These are phyloP conservation scores for Gryganskiella cystojenkinii DNA, from an alignment of 192 early-diverging fungal species.

Conservation along the genomic window DNA sequence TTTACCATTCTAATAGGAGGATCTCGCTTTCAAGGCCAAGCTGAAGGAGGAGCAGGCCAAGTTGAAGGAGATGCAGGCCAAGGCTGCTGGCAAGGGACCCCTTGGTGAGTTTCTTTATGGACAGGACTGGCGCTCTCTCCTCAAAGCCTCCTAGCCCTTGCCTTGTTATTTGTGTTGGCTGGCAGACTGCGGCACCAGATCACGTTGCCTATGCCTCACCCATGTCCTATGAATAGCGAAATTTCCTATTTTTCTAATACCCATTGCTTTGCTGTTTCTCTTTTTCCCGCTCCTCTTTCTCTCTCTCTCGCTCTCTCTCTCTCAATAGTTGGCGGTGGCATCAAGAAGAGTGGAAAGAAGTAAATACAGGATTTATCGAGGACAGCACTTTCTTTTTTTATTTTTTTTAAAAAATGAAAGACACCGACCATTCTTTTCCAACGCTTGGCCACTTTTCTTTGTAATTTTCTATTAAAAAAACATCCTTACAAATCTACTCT, in stretches of 20 bases:
- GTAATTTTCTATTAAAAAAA: too few species aligned
- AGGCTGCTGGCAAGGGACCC: conserved; percentile 74
- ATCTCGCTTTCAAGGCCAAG: conserved; percentile 82
- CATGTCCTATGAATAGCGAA: too few species aligned
- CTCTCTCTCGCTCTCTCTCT: not conserved
- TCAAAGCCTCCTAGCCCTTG: not conserved
- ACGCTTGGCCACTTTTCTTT: too few species aligned
- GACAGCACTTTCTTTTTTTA: too few species aligned
- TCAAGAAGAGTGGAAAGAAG: conserved; percentile 85
- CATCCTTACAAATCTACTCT: too few species aligned
- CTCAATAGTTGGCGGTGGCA: conserved; percentile 66
- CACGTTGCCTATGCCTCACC: too few species aligned
- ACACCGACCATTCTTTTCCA: too few species aligned
- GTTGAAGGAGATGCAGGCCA: conserved; percentile 78
- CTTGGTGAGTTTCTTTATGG: conserved; percentile 55
- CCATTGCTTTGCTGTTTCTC: not conserved
- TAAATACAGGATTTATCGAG: conserved; percentile 39
- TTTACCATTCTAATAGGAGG: conserved; percentile 58
- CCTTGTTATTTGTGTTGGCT: not conserved
- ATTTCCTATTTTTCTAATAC: not conserved
- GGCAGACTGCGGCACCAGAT: too few species aligned
- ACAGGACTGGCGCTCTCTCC: not conserved
- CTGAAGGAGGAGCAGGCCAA: conserved; percentile 81
- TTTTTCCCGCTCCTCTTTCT: too few species aligned
- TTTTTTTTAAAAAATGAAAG: too few species aligned